These are phyloP conservation scores for Aspergillus sojae DNA, from an alignment of 2,329 filamentous ascomycete species.

Conservation along the genomic window DNA sequence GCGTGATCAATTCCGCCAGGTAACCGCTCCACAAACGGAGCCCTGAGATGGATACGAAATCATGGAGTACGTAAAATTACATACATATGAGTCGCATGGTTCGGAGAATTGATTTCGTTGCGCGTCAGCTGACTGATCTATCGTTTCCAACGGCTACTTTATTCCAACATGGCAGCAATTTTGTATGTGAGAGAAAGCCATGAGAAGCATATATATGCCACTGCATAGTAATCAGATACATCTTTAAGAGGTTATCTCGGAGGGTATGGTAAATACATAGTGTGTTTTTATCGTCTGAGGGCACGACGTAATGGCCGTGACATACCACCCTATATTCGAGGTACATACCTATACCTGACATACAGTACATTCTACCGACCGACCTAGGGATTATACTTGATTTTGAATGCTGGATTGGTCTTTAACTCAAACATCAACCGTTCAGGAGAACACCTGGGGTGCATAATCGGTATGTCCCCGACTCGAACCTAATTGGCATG, in stretches of 20 bases:
- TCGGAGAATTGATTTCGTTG: constrained; percentile 13
- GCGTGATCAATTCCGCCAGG: neutral
- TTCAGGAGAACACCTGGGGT: neutral
- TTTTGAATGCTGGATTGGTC: neutral
- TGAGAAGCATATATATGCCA: neutral
- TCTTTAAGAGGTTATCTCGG: too few relatives aligned
- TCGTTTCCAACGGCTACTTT: neutral
- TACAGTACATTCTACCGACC: too few relatives aligned
- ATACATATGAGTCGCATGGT: constrained; percentile 8
- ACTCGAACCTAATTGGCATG: neutral
- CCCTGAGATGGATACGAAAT: neutral
- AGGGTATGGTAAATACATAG: too few relatives aligned
- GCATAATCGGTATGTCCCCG: neutral
- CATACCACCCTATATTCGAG: too few relatives aligned
- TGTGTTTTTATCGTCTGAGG: too few relatives aligned
- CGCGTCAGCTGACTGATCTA: constrained; percentile 1
- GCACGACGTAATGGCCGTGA: too few relatives aligned
- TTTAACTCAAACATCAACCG: neutral
- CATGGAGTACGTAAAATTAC: neutral
- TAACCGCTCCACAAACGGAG: constrained; percentile 5
- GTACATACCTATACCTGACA: too few relatives aligned
- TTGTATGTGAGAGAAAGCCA: neutral
- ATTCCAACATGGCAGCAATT: neutral
- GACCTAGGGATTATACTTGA: too few relatives aligned
- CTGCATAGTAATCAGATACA: neutral